Evolutionary conservation across 2,329 filamentous ascomycete genomes (phyloP).

Genomic region (Fusarium goolgardi): DNA sequence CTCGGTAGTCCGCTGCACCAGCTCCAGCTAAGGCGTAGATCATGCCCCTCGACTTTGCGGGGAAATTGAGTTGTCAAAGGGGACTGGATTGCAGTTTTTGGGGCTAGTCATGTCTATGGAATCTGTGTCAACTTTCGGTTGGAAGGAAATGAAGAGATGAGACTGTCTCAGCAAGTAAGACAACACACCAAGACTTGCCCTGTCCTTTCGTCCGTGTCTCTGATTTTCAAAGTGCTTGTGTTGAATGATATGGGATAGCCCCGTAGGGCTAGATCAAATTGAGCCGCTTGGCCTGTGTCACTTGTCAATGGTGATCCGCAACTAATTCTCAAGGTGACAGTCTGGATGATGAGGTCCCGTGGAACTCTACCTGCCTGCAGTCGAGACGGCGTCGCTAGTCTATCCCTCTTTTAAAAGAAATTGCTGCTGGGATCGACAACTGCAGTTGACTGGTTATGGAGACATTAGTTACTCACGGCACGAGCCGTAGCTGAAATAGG

Average conservation of each 20-base stretch:
- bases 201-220: neutral
- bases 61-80: neutral
- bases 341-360: neutral
- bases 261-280: neutral
- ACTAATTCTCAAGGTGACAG: neutral
- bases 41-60: neutral
- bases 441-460: neutral
- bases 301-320: neutral
- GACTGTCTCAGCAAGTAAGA: neutral
- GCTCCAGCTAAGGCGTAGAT: neutral
- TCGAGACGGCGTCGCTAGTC: neutral
- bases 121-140: neutral
- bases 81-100: too few relatives aligned
- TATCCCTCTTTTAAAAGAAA: neutral
- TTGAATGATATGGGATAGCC: neutral
- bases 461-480: constrained; percentile 12
- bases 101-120: neutral
- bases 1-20: neutral
- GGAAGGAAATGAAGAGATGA: neutral
- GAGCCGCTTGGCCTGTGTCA: constrained; percentile 1
- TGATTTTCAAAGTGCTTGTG: neutral
- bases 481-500: constrained; percentile 9
- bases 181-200: neutral
- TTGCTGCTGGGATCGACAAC: neutral
- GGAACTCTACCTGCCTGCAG: neutral